phyloP scores from a whole-genome alignment of 2,329 filamentous ascomycete species.

The Chaetomium globosum region DNA sequence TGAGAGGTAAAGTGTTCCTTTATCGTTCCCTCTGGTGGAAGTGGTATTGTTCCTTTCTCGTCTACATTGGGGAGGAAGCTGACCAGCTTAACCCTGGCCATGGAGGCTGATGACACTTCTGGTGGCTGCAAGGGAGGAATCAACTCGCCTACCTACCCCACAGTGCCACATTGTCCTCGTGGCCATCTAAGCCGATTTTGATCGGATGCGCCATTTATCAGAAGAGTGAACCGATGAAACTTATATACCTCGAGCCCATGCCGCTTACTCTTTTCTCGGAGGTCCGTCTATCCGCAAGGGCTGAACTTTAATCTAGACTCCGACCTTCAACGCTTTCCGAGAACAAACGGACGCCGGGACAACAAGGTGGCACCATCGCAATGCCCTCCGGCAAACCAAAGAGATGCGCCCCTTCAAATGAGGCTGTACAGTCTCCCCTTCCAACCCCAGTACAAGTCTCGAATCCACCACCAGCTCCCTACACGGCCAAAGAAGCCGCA shows the following conservation, averaged over 20 bases:
- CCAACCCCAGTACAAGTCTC: not conserved
- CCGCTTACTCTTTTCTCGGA: not conserved
- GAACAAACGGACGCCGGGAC: not conserved
- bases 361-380: not conserved
- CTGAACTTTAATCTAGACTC: not conserved
- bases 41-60: not conserved
- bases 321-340: not conserved
- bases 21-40: not conserved
- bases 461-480: not conserved
- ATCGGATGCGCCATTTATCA: not conserved
- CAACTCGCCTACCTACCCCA: constrained; percentile 8
- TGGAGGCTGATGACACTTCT: not conserved
- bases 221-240: not conserved
- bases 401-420: not conserved
- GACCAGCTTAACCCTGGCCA: not conserved
- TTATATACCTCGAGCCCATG: not conserved
- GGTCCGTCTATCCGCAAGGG: not conserved
- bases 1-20: not conserved
- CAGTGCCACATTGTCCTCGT: constrained; percentile 8
- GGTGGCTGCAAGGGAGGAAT: not conserved
- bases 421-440: not conserved
- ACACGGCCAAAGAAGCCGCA: constrained; percentile 19
- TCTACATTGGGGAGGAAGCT: not conserved
- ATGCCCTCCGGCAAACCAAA: not conserved
- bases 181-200: not conserved